Base-by-base conservation (phyloP, 2,329 filamentous ascomycete species). In the Laburnicola sp. region DNA sequence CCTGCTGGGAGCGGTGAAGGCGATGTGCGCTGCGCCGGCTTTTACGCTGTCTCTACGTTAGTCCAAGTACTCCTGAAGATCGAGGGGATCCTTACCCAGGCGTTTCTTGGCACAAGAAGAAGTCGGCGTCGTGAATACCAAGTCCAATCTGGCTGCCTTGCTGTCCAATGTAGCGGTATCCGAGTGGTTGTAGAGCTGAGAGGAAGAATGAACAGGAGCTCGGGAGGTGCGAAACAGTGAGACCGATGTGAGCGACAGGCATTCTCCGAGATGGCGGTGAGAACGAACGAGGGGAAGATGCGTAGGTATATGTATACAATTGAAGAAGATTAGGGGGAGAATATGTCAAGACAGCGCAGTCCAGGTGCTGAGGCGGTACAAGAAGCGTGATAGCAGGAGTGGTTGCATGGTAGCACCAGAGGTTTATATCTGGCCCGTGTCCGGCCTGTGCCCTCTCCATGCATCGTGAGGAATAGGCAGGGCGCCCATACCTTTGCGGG, bases 181-280 rank as follows among this genome's bases (percentile, higher is more conserved):
- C 88, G 22, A 96, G 80, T 3, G 89, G 87, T 62, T 93, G 89
- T 6, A 90, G 80, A 58, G 91, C 81, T 56, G 88, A 83, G 22
- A 91, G 83, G 74, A 91, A 96, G 77, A 95, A 96, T 6, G 90
- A 94, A 43, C 87, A 85, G 3, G 91, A 88, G 31, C 86, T 84
- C 48, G 90, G 84, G 47, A 96, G 83, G 72, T 92, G 86, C 54
- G 85, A 86, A 66, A 96, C 91, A 32, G 82, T 85, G 55, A 86
- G 76, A 54, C 82, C 83, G 54, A 86, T 78, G 66, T 85, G 83
- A 37, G 83, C 83, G 60, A 85, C 74, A 50, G 83, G 82, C 84
- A 86, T 86, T 52, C 53, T 59, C 54, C 40, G 45, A 50, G 45
- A 48, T 53, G 43, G 53, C 52, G 56, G 56, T 57, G 53, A 64